Percentiles rank a stretch among this genome's conserved stretches.
These are phyloP conservation scores for Daldinia bambusicola DNA, from an alignment of 495 filamentous ascomycete species.

Conservation along the genomic window DNA sequence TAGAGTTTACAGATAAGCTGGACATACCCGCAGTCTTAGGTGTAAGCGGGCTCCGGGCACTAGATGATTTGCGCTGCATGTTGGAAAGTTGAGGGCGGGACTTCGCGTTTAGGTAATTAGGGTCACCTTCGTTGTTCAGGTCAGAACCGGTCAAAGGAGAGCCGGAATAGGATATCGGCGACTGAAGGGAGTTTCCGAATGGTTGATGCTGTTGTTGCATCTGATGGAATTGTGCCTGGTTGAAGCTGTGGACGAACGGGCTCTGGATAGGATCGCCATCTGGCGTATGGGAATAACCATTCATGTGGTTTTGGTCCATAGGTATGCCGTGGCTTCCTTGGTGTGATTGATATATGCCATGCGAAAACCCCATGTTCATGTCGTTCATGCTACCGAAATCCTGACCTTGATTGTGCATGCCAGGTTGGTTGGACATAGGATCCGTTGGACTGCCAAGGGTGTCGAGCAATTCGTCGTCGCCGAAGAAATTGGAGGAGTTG, in stretches of 20 bases:
- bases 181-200: conserved; percentile 63
- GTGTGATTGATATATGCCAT: conserved; percentile 58
- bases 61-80: conserved; percentile 76
- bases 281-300: conserved; percentile 85
- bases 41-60: conserved; percentile 79
- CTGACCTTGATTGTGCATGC: conserved; percentile 60
- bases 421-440: conserved; percentile 51
- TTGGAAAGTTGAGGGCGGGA: conserved; percentile 64
- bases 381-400: conserved; percentile 60
- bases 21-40: conserved; percentile 70
- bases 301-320: conserved; percentile 67
- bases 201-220: conserved; percentile 68
- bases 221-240: conserved; percentile 73
- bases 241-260: conserved; percentile 82
- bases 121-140: conserved; percentile 65
- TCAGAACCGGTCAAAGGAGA: conserved; percentile 65
- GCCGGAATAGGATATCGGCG: conserved; percentile 61
- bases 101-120: conserved; percentile 66
- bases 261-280: conserved; percentile 89
- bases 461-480: conserved; percentile 73
- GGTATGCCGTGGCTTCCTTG: conserved; percentile 52
- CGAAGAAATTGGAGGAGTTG: conserved; percentile 58
- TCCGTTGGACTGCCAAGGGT: conserved; percentile 62
- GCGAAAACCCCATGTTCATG: conserved; percentile 58
- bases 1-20: conserved; percentile 50